phyloP scores from a whole-genome alignment of 306 rosid genomes.

The Cicer chorassanicum region DNA sequence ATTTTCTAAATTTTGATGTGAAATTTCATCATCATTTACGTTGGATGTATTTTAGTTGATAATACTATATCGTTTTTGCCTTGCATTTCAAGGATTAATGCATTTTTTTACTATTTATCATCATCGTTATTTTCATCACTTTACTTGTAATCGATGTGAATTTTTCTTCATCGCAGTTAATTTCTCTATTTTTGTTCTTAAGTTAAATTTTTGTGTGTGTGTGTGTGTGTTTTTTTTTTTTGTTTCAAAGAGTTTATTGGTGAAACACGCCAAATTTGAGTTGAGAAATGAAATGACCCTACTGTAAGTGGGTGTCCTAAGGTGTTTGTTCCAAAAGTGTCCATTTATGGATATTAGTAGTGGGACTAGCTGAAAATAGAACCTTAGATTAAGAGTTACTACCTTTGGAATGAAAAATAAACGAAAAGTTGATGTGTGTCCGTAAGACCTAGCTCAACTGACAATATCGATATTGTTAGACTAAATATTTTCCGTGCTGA shows the following conservation, averaged over 20 bases:
- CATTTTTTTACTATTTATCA: too few relatives aligned
- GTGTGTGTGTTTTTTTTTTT: too few relatives aligned
- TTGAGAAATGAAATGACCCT: not conserved
- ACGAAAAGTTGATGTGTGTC: too few relatives aligned
- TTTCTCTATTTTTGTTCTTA: not conserved
- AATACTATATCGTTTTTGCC: not conserved
- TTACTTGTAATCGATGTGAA: slow-evolving; percentile 6
- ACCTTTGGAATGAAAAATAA: too few relatives aligned
- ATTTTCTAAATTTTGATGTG: not conserved
- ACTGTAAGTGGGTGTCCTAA: not conserved
- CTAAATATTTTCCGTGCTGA: too few relatives aligned
- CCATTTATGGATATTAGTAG: not conserved
- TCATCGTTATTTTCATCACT: not conserved
- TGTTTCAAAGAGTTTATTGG: too few relatives aligned
- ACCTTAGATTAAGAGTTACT: not conserved
- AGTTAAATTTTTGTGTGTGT: not conserved
- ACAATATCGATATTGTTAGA: too few relatives aligned
- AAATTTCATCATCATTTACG: not conserved
- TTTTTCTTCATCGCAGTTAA: not conserved
- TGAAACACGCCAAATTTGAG: too few relatives aligned
- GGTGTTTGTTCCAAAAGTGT: slow-evolving; percentile 4
- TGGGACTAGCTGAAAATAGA: slow-evolving; percentile 25
- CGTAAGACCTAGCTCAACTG: too few relatives aligned
- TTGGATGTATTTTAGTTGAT: not conserved
- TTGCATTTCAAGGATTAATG: slow-evolving; percentile 24